Percentiles rank a stretch among this genome's conserved stretches.
Conservation (phyloP, 768 basidiomycete genomes). For the Phylloporus arenicola region DNA sequence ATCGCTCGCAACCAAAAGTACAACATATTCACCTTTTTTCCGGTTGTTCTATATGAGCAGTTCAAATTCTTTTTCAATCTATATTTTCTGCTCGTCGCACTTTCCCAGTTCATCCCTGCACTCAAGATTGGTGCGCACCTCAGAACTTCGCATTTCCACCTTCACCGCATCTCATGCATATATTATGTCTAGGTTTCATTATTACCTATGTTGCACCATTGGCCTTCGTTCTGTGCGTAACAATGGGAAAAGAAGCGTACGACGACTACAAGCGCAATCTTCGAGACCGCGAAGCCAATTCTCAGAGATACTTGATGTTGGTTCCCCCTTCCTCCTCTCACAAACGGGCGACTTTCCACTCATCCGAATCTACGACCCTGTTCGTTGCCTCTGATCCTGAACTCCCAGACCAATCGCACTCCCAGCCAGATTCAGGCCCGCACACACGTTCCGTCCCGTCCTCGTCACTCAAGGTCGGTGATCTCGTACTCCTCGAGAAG, state of each 20-base stretch:
- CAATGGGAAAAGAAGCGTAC: slow-evolving; percentile 98
- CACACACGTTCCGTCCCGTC: slow-evolving; percentile 78
- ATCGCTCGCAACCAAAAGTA: slow-evolving; percentile 98
- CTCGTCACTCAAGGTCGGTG: slow-evolving; percentile 83
- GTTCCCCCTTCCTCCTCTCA: slow-evolving; percentile 41
- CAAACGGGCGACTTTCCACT: slow-evolving; percentile 21
- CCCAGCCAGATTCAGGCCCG: slow-evolving; percentile 36
- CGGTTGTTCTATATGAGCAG: slow-evolving; percentile 96
- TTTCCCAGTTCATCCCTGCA: slow-evolving; percentile 93
- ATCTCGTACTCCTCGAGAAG: slow-evolving; percentile 89
- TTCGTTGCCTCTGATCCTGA: slow-evolving; percentile 20
- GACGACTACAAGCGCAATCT: slow-evolving; percentile 95
- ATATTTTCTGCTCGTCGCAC: slow-evolving; percentile 94
- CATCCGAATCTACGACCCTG: slow-evolving; percentile 15
- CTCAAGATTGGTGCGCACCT: slow-evolving; percentile 79
- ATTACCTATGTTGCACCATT: slow-evolving; percentile 94
- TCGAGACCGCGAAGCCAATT: slow-evolving; percentile 93
- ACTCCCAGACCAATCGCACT: slow-evolving; percentile 5
- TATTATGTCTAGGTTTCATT: slow-evolving; percentile 67
- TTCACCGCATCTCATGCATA: not conserved
- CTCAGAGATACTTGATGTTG: slow-evolving; percentile 83
- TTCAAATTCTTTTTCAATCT: slow-evolving; percentile 99
- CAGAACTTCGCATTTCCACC: not conserved
- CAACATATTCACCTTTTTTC: slow-evolving; percentile 93
- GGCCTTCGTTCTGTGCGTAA: slow-evolving; percentile 90